Base-by-base conservation (phyloP, 164 flowering plant genomes). In the Vitis riparia region DNA sequence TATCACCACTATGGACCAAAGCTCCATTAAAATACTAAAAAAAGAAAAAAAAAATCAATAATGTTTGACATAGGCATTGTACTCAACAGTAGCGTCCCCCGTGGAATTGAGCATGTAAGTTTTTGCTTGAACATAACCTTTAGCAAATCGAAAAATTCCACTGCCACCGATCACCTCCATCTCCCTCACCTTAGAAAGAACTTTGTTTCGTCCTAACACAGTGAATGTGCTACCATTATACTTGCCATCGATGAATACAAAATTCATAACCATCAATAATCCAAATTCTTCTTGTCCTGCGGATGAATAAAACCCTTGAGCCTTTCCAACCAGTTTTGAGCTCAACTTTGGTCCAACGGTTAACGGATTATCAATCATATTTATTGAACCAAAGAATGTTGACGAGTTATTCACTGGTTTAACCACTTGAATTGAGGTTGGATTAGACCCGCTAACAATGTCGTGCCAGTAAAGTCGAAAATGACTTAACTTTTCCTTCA, bases 101-200 rank as follows among this genome's bases (percentile, higher is more conserved):
- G 67, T 55, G 1, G 44, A 2, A 17, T 63, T 11, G 10, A 63
- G 0, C 10, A 47, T 17, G 51, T 63, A 14, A 13, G 73, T 70
- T 3, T 11, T 44, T 11, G 16, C 62, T 7, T 51, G 14, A 19
- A 56, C 73, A 12, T 63, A 63, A 8, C 73, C 73, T 11, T 55
- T 16, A 19, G 67, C 73, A 62, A 64, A 69, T 47, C 65, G n/a
- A 59, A 70, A 80, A 30, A 73, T 67, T 10, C 86, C 84, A 23
- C 76, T 74, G 1, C 86, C 83, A 13, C 86, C 86, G 6, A 80
- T 32, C 44, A 83, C 77, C 10, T 83, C 69, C 77, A 83, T 63
- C 66, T 83, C 86, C 10, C 86, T 63, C 51, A 76, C 79, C 13
- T 58, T 50, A 3, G 66, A 19, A 8, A 66, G 7, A 50, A 74